Evolutionary conservation across 257 asterid species (phyloP), one percentile per base, ranked within the genome.

Genomic region (Solanum appendiculatum): DNA sequence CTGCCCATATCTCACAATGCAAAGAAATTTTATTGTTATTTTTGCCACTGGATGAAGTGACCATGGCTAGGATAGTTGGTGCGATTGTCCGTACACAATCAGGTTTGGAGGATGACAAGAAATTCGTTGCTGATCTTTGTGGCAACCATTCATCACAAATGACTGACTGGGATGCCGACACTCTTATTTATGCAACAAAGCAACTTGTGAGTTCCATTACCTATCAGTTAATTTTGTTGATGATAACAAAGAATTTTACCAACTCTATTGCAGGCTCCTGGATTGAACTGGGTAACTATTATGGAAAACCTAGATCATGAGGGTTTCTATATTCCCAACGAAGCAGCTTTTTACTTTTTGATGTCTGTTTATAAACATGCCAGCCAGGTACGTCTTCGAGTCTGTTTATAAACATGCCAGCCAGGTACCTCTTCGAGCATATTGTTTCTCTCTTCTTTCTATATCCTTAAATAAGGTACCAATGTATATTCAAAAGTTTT

Each of bases 241-340:
- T 37, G 51, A 73, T 10, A 37, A 73, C 18, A 18, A 37, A 9
- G 18, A 10, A 6, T 20, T 73, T 36, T 74, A 39, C 3, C 13
- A 60, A 74, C 33, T 23, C 46, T 37, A 34, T 56, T 88, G 54
- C 93, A 97, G 99, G 96, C 94, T 85, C 98, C 95, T 44, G 98
- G 89, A 90, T 92, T 93, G 86, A 92, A 93, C 90, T 97, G 99
- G 99, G 73, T 64, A 68, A 88, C 68, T 89, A 98, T 96, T 82
- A 87, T 93, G 93, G 98, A 92, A 91, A 94, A 95, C 88, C 95
- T 97, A 91, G 99, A 97, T 85, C 96, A 95, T 20, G 99, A 97
- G 90, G 98, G 98, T 40, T 97, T 97, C 89, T 92, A 90, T 87
- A 87, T 97, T 74, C 97, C 97, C 73, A 91, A 93, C 69, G 98